phyloP scores from a whole-genome alignment of 352 stramenopile genomes.

The Pythium periplocum region DNA sequence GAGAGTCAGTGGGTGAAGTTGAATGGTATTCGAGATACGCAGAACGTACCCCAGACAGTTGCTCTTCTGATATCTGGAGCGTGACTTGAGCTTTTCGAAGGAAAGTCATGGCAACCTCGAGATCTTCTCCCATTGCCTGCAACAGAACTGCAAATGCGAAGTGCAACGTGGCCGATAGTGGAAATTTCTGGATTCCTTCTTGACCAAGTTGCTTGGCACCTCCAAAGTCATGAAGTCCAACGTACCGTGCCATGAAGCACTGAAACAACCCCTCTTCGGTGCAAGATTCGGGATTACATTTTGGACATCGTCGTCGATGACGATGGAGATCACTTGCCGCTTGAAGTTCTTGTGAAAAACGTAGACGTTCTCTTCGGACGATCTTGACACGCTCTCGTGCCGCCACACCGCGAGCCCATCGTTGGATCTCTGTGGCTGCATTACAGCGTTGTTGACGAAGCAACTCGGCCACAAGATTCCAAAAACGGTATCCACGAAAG shows the following conservation, averaged over 20 bases:
- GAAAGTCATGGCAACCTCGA: constrained; percentile 21
- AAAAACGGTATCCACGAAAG: constrained; percentile 23
- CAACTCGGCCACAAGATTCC: constrained; percentile 17
- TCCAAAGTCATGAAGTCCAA: constrained; percentile 20
- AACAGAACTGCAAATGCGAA: constrained; percentile 21
- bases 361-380: constrained; percentile 11
- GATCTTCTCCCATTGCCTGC: constrained; percentile 18
- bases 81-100: constrained; percentile 9
- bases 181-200: constrained; percentile 12
- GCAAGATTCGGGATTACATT: constrained; percentile 9
- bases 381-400: constrained; percentile 6
- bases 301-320: constrained; percentile 8
- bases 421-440: constrained; percentile 19
- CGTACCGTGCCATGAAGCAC: constrained; percentile 24
- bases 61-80: constrained; percentile 1
- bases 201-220: constrained; percentile 16
- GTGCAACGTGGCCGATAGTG: constrained; percentile 13
- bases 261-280: constrained; percentile 15
- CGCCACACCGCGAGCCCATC: constrained; percentile 12
- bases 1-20: too few relatives aligned
- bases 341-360: constrained; percentile 13
- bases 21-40: too few relatives aligned
- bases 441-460: constrained; percentile 9
- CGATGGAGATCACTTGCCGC: constrained; percentile 10
- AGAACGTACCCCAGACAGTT: too few relatives aligned